Base-by-base conservation (phyloP, 2,329 filamentous ascomycete species). In the Furcasterigmium sp. region DNA sequence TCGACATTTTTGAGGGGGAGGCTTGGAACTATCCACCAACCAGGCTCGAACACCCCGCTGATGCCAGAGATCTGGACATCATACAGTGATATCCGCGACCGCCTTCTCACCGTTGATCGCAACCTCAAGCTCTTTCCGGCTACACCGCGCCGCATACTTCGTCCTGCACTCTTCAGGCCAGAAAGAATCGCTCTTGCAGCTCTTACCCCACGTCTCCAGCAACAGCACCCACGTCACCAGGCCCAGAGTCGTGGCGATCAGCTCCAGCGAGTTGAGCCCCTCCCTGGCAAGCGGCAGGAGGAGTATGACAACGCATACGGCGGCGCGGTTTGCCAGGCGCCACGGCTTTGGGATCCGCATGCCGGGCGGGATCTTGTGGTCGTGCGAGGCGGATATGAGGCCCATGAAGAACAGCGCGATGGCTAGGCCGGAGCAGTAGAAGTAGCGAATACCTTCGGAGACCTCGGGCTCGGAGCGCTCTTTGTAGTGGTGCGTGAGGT, bases 371-470 rank as follows among this genome's bases (percentile, higher is more conserved):
- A 69, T 64, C 49, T 76, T 77, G 61, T 83, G 80, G 29, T 71
- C 62, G 53, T 84, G 80, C 11, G 67, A 67, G 15, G 72, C 53
- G 2, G 76, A 71, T 39, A 84, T 81, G 41, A 75, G 49, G 8
- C 61, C 64, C 72, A 81, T 82, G 51, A 63, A 70, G 10, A 72
- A 54, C 5, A 84, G 60, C 1, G 77, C 69, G 13, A 79, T 61
- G 19, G 73, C 77, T 3, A 83, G 65, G 1, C 81, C 80, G n/a
- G 67, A 70, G 56, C 79, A 84, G 58, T 84, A 84, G 58, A 79
- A 84, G 68, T 78, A 81, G 13, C 78, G 69, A 15, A 82, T 65
- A 3, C 76, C 78, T 8, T 59, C 46, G 6, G 64, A 55, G n/a
- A 84, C 62, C n/a, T 76, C 63, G 1, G 60, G 58, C 43, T 75